Evolutionary conservation across 371 early-diverging fungal genomes (phyloP).

Genomic region (Apophysomyces elegans): DNA sequence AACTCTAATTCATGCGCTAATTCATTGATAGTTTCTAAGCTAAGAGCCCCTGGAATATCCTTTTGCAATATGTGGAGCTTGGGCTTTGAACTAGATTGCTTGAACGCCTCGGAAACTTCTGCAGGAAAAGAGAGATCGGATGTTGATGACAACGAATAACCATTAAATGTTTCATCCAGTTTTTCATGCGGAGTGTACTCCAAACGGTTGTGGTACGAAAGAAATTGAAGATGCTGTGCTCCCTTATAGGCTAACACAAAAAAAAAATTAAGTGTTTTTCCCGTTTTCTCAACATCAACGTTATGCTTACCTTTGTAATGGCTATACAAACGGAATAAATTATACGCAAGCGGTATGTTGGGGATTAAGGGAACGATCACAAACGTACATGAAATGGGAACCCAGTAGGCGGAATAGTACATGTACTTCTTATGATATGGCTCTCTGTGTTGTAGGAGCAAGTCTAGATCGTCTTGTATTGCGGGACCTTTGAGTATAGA

Average conservation of each 20-base stretch:
- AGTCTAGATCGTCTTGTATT: slow-evolving; percentile 51
- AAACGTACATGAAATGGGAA: slow-evolving; percentile 76
- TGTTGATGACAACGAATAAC: slow-evolving; percentile 1
- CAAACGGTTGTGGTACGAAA: slow-evolving; percentile 33
- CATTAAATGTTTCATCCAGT: slow-evolving; percentile 34
- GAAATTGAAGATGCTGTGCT: slow-evolving; percentile 55
- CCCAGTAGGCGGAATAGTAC: slow-evolving; percentile 68
- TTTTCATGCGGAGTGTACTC: slow-evolving; percentile 31
- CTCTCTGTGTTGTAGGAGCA: slow-evolving; percentile 50
- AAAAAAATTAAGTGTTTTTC: background rate
- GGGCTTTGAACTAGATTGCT: slow-evolving; percentile 24
- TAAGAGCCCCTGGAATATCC: slow-evolving; percentile 39
- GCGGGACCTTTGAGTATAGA: slow-evolving; percentile 34
- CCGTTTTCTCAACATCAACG: background rate
- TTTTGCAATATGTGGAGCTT: slow-evolving; percentile 27
- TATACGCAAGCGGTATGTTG: slow-evolving; percentile 84
- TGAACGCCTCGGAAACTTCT: slow-evolving; percentile 23
- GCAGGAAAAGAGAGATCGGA: slow-evolving; percentile 46
- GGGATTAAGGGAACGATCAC: slow-evolving; percentile 79
- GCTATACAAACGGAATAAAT: slow-evolving; percentile 80
- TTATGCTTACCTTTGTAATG: slow-evolving; percentile 69
- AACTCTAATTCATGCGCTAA: slow-evolving; percentile 32
- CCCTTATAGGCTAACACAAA: slow-evolving; percentile 60
- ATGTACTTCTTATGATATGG: slow-evolving; percentile 78
- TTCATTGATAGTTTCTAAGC: slow-evolving; percentile 22